These are phyloP conservation scores for Platismatia glauca DNA, from an alignment of 495 filamentous ascomycete species.

Conservation along the genomic window DNA sequence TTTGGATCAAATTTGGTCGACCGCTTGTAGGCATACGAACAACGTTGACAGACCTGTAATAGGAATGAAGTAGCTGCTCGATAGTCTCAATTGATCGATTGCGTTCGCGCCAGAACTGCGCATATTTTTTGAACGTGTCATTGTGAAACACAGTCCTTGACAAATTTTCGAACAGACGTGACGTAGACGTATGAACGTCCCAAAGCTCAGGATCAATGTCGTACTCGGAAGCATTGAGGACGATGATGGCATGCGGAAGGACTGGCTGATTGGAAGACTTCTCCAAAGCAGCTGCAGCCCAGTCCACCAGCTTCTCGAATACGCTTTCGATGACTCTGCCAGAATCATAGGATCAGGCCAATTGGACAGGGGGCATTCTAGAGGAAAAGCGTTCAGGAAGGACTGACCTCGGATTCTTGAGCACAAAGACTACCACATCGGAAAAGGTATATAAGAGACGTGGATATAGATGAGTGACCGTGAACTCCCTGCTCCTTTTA, in stretches of 20 bases:
- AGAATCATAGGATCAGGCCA: constrained; percentile 8
- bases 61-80: constrained; percentile 43
- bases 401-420: constrained; percentile 11
- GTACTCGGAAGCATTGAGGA: constrained; percentile 42
- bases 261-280: constrained; percentile 47
- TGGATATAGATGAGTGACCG: constrained; percentile 44
- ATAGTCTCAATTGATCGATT: constrained; percentile 31
- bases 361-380: too few species aligned
- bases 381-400: too few species aligned
- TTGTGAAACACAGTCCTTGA: constrained; percentile 16
- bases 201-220: constrained; percentile 39
- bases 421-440: constrained; percentile 18
- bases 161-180: constrained; percentile 28
- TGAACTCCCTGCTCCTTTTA: constrained; percentile 23
- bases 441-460: constrained; percentile 34
- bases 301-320: constrained; percentile 26
- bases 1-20: constrained; percentile 36
- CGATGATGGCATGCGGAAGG: constrained; percentile 47
- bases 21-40: constrained; percentile 44
- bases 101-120: constrained; percentile 28
- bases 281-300: constrained; percentile 36
- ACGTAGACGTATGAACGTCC: constrained; percentile 40
- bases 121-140: constrained; percentile 23
- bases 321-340: constrained; percentile 26
- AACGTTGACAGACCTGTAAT: constrained; percentile 46